Conservation (phyloP, 2,329 filamentous ascomycete genomes). For the Triangularia verruculosa region DNA sequence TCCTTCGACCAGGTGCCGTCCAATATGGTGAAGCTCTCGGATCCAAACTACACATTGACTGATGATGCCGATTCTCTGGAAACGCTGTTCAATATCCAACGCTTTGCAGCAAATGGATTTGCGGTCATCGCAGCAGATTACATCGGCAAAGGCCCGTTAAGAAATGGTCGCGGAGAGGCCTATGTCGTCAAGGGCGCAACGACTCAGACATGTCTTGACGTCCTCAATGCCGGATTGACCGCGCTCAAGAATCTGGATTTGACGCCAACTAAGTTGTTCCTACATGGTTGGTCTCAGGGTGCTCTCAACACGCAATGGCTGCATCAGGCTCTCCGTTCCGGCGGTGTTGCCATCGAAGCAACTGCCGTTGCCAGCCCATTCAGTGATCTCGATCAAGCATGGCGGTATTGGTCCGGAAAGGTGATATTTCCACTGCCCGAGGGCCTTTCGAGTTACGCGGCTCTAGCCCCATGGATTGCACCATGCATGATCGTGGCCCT, state of each 20-base stretch:
- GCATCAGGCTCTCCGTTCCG: neutral
- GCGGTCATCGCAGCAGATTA: neutral
- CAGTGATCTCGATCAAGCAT: neutral
- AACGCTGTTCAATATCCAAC: neutral
- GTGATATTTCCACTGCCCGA: neutral
- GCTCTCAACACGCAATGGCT: neutral
- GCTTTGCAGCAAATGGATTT: neutral
- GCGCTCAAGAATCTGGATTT: neutral
- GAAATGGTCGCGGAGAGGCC: neutral
- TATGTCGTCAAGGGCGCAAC: neutral
- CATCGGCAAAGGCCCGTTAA: neutral
- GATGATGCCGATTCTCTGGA: neutral
- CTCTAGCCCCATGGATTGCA: neutral
- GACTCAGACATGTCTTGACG: neutral
- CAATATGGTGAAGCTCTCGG: neutral
- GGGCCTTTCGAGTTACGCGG: neutral
- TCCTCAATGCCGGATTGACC: neutral
- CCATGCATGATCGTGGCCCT: neutral
- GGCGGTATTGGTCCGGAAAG: neutral
- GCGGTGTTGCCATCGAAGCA: neutral
- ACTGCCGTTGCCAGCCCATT: neutral
- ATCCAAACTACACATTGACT: neutral
- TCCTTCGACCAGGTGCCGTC: neutral
- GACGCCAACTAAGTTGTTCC: neutral
- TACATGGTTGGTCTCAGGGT: neutral